Base-by-base conservation (phyloP, 805 yeast genomes). In the Komagataella pastoris region DNA sequence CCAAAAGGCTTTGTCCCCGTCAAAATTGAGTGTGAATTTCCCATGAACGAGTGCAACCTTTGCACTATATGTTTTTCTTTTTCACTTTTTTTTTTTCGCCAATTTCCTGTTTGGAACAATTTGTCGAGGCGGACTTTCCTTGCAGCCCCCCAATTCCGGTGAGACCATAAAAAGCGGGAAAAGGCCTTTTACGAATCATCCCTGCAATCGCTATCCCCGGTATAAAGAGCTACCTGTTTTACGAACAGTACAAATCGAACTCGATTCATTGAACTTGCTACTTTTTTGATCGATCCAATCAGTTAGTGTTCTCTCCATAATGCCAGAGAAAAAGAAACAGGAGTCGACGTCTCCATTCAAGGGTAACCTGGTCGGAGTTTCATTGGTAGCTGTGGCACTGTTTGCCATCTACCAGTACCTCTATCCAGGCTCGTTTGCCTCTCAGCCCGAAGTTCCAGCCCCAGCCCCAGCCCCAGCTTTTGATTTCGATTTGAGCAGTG, bases 221-320 rank as follows among this genome's bases (percentile, higher is more conserved):
- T 12, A 4, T 10, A 10, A 30, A 30, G 40, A 8, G 40, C 10
- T 30, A 30, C 12, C 40, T 10, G 40, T 30, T 30, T 30, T 8
- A 14, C 12, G 14, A 30, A 5, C 40, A 14, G 40, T 30, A 30
- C 14, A 30, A 30, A 3, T 30, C 14, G 12, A 30, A 30, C 14
- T 54, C 52, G 55, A 40, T 48, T 47, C 40, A 30, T 30, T 14
- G 40, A 30, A 10, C 7, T 30, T 8, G 40, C 14, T 30, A 30
- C 40, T 30, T 10, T 10, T 30, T 30, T 14, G 14, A 30, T 5
- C 14, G 40, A 30, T 30, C 14, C 14, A 30, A 10, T 30, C 8
- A 14, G 14, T 14, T 14, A 30, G 40, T 30, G 12, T 30, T 10
- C 14, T 3, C 14, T 14, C 40, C 40, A 30, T 2, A 30, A 30